Base-by-base conservation (phyloP, 148 eudicot genomes). In the Vaccinium darrowii region DNA sequence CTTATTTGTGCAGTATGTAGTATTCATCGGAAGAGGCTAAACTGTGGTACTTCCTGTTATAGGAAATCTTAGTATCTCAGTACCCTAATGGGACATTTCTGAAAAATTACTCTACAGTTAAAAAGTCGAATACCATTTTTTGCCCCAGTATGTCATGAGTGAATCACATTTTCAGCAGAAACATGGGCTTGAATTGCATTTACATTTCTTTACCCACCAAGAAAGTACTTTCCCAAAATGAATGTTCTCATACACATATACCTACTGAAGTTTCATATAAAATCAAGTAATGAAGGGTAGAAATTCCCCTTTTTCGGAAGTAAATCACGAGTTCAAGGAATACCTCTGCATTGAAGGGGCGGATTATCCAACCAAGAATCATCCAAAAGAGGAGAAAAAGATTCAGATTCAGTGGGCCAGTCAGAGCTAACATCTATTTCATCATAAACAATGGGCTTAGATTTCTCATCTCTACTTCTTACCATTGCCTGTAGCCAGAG, bases 401-500 rank as follows among this genome's bases (percentile, higher is more conserved):
- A 63, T 36, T 81, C 84, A 60, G 87, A 86, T 84, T 89, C 90
- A 78, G 87, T 73, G 19, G 91, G 91, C 91, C 89, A 89, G 58
- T 81, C 86, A 36, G 79, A 52, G 79, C 56, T 52, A 47, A 89
- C 79, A 86, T 89, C 89, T 81, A 86, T 79, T 72, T 89, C 89
- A 86, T 87, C 89, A 51, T 78, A 87, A 67, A 67, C 49, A 72
- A 87, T 72, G 7, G 89, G 90, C 82, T 87, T 84, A 49, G 52
- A 39, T 60, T 63, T 82, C 58, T 80, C 77, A 50, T 84, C 85
- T 76, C 82, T 87, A 54, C 84, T 86, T 65, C 77, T 87, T 79
- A 51, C 51, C 82, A 87, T 86, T 23, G 83, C 85, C 75, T 86
- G 88, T 83, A 89, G 86, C 91, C 90, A 87, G 72, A 89, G 87